Base-by-base conservation (phyloP, 108 stramenopile species). In the Nitzschia sp. region DNA sequence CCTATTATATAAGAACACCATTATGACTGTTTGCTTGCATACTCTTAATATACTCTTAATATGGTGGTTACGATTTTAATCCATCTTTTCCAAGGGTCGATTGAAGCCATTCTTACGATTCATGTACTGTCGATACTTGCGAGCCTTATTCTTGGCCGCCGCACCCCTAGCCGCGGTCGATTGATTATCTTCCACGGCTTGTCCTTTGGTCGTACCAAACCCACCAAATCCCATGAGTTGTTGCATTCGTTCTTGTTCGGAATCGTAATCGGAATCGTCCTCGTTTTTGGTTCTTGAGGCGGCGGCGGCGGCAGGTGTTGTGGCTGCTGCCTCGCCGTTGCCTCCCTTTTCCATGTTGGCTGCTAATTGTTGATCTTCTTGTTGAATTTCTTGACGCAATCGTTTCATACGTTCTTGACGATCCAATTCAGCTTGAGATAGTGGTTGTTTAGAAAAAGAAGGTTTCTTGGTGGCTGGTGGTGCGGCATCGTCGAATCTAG, bases 121-220 rank as follows among this genome's bases (percentile, higher is more conserved):
- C 98, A 99, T 99, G 80, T 99, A 99, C 69, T 99, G 98, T 26
- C 98, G 78, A 79, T 97, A 99, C 68, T 95, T 92, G 25, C 97
- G 73, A 37, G 89, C 89, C 74, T 96, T 95, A 74, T 93, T 89
- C 77, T 96, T 97, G 42, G 81, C 73, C 21, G 89, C 90, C 20
- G 88, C 94, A 21, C 98, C 98, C 56, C 82, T 77, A 19, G 97
- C 98, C 0, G 95, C 86, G 46, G 89, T 80, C 0, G 39, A 69
- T 64, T 97, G 79, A 84, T 99, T 99, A 67, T 97, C 96, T 41
- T 83, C 81, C 11, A 98, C 97, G 11, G 67, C 71, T 62, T 94
- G 80, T 43, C 90, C 96, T 77, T 97, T 96, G 25, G 97, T 98
- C 17, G 82, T 80, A 41, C 82, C 95, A 86, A 99, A 99, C 6